Conservation (phyloP, 176 grass and related monocot genomes). For the Puccinellia tenuiflora region DNA sequence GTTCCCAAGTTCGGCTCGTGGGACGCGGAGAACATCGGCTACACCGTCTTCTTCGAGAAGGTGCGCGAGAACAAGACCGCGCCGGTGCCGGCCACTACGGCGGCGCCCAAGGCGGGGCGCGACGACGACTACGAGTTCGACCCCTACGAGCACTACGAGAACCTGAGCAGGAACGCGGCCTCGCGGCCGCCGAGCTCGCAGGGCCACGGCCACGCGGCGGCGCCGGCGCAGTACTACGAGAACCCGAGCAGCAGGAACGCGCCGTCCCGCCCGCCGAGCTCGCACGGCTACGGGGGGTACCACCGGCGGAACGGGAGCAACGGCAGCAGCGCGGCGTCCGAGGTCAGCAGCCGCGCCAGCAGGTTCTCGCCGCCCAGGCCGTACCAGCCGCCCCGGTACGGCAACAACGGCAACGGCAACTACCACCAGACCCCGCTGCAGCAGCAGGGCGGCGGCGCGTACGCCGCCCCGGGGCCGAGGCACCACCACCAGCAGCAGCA, state of each 20-base stretch:
- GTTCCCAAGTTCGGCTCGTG: conserved; percentile 71
- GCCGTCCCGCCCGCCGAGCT: conserved; percentile 11
- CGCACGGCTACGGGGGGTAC: background rate
- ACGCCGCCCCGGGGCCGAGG: background rate
- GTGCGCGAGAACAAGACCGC: conserved; percentile 58
- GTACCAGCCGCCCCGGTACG: conserved; percentile 38
- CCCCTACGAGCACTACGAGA: conserved; percentile 47
- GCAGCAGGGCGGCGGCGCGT: background rate
- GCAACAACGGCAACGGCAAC: background rate
- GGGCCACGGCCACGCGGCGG: background rate
- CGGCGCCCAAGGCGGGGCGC: background rate
- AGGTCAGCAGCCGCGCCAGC: conserved; percentile 44
- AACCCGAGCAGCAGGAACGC: conserved; percentile 5
- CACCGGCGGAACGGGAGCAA: conserved; percentile 38
- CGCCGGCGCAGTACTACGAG: conserved; percentile 23
- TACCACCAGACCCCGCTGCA: background rate
- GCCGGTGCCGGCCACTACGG: background rate
- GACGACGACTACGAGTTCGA: conserved; percentile 23
- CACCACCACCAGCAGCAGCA: background rate
- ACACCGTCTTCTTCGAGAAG: conserved; percentile 81
- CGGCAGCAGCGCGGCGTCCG: conserved; percentile 27
- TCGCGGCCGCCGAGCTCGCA: conserved; percentile 21
- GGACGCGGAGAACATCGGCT: conserved; percentile 75
- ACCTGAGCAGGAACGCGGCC: background rate
- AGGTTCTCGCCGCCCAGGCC: conserved; percentile 47